Percentiles rank a stretch among this genome's conserved stretches.
Conservation (phyloP, 1,284 basidiomycete genomes). For the Ceratorhiza oryzae-sativae region DNA sequence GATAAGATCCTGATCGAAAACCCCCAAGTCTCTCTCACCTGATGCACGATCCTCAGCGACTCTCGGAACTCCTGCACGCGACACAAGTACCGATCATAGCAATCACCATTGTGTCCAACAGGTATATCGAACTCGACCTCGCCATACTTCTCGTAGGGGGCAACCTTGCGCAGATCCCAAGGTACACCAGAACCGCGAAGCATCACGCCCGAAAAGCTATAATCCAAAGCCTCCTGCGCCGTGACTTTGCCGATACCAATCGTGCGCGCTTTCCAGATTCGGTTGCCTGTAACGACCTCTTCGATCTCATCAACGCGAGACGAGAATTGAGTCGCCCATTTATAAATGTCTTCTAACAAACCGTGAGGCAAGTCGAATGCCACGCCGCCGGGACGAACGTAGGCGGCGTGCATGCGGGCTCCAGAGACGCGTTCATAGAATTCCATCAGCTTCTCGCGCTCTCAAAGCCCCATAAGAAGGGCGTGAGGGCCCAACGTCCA, state of each 20-base stretch:
- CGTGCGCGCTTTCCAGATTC: slow-evolving; percentile 97
- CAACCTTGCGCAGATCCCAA: slow-evolving; percentile 94
- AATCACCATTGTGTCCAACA: slow-evolving; percentile 96
- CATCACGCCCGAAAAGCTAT: slow-evolving; percentile 98
- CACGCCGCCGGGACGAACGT: slow-evolving; percentile 97
- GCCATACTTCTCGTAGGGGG: slow-evolving; percentile 97
- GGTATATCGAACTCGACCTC: slow-evolving; percentile 98
- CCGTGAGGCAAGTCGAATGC: slow-evolving; percentile 98
- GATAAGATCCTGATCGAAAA: too few relatives aligned
- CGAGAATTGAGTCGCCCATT: slow-evolving; percentile 95
- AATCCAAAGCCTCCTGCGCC: slow-evolving; percentile 91
- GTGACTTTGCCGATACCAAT: slow-evolving; percentile 91
- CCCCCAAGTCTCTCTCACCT: too few relatives aligned
- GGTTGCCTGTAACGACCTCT: slow-evolving; percentile 96
- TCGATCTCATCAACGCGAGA: slow-evolving; percentile 96
- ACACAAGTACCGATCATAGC: slow-evolving; percentile 95
- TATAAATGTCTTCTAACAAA: slow-evolving; percentile 95
- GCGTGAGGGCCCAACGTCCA: slow-evolving; percentile 99
- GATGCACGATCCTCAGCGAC: slow-evolving; percentile 87
- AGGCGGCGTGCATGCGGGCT: slow-evolving; percentile 96
- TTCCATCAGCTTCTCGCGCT: slow-evolving; percentile 99
- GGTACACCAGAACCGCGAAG: slow-evolving; percentile 91
- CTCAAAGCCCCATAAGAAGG: slow-evolving; percentile 99
- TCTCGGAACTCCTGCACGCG: slow-evolving; percentile 99
- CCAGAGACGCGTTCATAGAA: slow-evolving; percentile 99